Conservation (phyloP, 768 basidiomycete species). For the Zangia roseola region DNA sequence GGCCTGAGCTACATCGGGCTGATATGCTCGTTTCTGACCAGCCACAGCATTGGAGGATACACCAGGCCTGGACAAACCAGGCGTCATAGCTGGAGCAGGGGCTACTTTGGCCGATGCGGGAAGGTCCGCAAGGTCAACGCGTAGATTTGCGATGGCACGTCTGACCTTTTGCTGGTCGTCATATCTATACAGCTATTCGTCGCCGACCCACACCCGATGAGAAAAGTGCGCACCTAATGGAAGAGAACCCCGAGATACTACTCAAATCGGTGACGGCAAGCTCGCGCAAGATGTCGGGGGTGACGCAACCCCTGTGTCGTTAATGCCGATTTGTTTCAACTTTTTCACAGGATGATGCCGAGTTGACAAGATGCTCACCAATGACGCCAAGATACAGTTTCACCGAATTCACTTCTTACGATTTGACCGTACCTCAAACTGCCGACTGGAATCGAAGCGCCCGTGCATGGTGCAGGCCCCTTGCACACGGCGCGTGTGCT, state of each 20-base stretch:
- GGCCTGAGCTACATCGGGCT: conserved; percentile 21
- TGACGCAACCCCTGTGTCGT: conserved; percentile 66
- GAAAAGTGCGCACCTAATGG: conserved; percentile 43
- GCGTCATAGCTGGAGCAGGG: conserved; percentile 2
- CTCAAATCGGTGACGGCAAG: conserved; percentile 46
- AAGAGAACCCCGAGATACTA: conserved; percentile 48
- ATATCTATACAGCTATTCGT: conserved; percentile 33
- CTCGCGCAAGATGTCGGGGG: conserved; percentile 49
- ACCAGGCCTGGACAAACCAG: conserved; percentile 11
- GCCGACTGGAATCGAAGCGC: conserved; percentile 50
- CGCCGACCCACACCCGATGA: not conserved
- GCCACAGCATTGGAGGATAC: conserved; percentile 7
- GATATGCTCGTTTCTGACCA: conserved; percentile 47
- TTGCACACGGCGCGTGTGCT: conserved; percentile 68
- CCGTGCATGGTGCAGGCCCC: conserved; percentile 59
- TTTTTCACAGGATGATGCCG: conserved; percentile 10
- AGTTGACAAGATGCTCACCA: conserved; percentile 47
- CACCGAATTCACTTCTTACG: conserved; percentile 45
- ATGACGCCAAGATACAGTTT: conserved; percentile 73
- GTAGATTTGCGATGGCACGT: conserved; percentile 51
- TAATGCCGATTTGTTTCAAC: conserved; percentile 15
- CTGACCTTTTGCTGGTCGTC: conserved; percentile 65
- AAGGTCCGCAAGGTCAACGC: conserved; percentile 57
- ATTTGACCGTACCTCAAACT: conserved; percentile 65
- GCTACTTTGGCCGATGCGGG: conserved; percentile 43